Conservation (phyloP, 1,284 basidiomycete species). For the Cryptococcus sp. region DNA sequence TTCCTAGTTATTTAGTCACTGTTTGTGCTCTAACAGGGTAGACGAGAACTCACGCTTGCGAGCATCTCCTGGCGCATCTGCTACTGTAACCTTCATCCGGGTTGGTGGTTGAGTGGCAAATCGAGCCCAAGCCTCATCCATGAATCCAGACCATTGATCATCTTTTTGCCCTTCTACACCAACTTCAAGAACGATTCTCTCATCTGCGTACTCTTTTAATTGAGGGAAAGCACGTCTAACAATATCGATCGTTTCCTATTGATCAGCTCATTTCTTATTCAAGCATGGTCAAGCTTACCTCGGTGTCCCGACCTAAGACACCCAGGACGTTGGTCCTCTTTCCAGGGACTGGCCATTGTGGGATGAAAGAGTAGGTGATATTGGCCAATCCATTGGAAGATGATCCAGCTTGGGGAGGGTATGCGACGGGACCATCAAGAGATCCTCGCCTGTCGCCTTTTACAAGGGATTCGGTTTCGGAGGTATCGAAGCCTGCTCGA, state of each 20-base stretch:
- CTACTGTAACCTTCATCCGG: slow-evolving; percentile 14
- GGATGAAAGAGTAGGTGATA: slow-evolving; percentile 21
- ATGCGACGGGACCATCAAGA: background rate
- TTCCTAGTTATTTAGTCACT: background rate
- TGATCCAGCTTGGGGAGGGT: background rate
- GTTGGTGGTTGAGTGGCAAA: slow-evolving; percentile 14
- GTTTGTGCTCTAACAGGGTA: background rate
- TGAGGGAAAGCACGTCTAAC: slow-evolving; percentile 18
- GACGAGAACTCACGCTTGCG: slow-evolving; percentile 13
- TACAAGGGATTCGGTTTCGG: background rate
- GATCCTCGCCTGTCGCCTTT: background rate
- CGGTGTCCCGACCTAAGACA: slow-evolving; percentile 15
- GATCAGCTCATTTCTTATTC: background rate
- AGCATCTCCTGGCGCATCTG: slow-evolving; percentile 20
- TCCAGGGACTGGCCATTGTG: slow-evolving; percentile 19
- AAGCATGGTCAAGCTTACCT: slow-evolving; percentile 12
- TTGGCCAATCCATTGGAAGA: background rate
- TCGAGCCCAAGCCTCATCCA: slow-evolving; percentile 26
- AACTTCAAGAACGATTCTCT: slow-evolving; percentile 19
- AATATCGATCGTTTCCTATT: slow-evolving; percentile 21
- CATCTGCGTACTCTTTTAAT: slow-evolving; percentile 11
- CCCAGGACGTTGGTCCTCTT: slow-evolving; percentile 18
- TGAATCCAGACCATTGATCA: slow-evolving; percentile 14
- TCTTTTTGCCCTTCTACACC: slow-evolving; percentile 1
- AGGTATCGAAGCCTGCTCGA: background rate